Evolutionary conservation across 2,329 filamentous ascomycete genomes (phyloP).

Genomic region (Penicillium sp.): DNA sequence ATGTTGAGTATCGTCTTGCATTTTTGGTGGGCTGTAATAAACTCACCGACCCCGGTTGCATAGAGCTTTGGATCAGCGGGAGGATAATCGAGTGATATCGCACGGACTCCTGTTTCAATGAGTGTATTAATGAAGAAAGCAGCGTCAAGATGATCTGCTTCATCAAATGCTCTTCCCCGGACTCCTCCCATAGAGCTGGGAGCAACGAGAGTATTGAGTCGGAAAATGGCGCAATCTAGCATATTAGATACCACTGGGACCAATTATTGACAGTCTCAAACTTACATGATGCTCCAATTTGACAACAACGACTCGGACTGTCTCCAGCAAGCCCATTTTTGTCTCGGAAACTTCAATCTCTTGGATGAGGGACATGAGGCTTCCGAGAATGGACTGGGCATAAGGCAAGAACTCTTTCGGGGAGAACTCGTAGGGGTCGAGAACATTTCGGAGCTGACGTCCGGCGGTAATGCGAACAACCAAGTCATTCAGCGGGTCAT

Average conservation of each 20-base stretch:
- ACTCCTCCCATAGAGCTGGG: conserved; percentile 76
- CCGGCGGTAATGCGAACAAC: conserved; percentile 90
- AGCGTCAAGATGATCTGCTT: conserved; percentile 90
- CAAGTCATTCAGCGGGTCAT: conserved; percentile 75
- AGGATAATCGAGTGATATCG: conserved; percentile 74
- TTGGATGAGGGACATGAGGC: conserved; percentile 70
- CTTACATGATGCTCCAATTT: conserved; percentile 68
- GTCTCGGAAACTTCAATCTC: conserved; percentile 79
- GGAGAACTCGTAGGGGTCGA: conserved; percentile 78
- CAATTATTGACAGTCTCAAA: not conserved
- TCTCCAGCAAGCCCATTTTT: conserved; percentile 83
- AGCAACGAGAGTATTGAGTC: conserved; percentile 76
- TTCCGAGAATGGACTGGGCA: conserved; percentile 64
- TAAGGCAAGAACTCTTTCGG: conserved; percentile 69
- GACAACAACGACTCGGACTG: conserved; percentile 71
- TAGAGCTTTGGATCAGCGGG: conserved; percentile 73
- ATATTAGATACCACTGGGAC: conserved; percentile 1
- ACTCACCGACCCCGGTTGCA: conserved; percentile 65
- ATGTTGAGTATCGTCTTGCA: not conserved
- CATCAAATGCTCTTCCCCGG: conserved; percentile 81
- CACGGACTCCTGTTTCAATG: conserved; percentile 71
- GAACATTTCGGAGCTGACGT: conserved; percentile 70
- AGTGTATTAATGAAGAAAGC: conserved; percentile 74
- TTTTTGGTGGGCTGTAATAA: not conserved
- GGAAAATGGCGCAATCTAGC: conserved; percentile 57